A percentile compares a stretch with the other conserved stretches of the same genome.
phyloP scores from a whole-genome alignment of 2,329 filamentous ascomycete genomes.

The Calonectria leucothoes region DNA sequence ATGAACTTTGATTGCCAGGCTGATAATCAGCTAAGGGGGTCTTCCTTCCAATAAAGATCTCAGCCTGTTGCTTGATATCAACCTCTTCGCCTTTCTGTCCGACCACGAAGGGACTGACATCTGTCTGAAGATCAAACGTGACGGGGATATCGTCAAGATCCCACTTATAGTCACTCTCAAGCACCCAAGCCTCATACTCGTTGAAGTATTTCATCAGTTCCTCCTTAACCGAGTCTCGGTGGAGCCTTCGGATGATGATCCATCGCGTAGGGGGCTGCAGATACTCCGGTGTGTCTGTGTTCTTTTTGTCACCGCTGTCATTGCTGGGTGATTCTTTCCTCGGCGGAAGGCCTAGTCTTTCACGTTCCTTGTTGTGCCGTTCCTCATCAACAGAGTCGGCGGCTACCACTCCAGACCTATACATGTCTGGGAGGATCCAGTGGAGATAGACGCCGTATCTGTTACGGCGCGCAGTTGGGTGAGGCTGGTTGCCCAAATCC shows the following conservation, averaged over 20 bases:
- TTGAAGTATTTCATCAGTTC: too few relatives aligned
- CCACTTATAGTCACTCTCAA: constrained; percentile 52
- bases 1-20: background rate
- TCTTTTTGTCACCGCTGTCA: too few relatives aligned
- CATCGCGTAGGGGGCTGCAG: too few relatives aligned
- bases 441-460: constrained; percentile 55
- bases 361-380: too few relatives aligned
- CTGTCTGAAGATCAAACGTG: constrained; percentile 50
- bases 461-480: constrained; percentile 30
- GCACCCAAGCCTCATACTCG: constrained; percentile 45
- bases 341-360: too few relatives aligned
- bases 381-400: background rate
- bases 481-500: constrained; percentile 44
- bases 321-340: too few relatives aligned
- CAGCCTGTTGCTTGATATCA: constrained; percentile 48
- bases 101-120: constrained; percentile 53
- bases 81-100: constrained; percentile 20
- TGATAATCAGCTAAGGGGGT: constrained; percentile 19
- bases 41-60: constrained; percentile 55
- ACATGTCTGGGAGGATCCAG: constrained; percentile 53
- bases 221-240: too few relatives aligned
- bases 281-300: too few relatives aligned
- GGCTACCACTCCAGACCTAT: constrained; percentile 43
- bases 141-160: constrained; percentile 45
- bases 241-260: too few relatives aligned